Evolutionary conservation across 2,329 filamentous ascomycete species (phyloP).

Genomic region (Leptographium lundbergii): DNA sequence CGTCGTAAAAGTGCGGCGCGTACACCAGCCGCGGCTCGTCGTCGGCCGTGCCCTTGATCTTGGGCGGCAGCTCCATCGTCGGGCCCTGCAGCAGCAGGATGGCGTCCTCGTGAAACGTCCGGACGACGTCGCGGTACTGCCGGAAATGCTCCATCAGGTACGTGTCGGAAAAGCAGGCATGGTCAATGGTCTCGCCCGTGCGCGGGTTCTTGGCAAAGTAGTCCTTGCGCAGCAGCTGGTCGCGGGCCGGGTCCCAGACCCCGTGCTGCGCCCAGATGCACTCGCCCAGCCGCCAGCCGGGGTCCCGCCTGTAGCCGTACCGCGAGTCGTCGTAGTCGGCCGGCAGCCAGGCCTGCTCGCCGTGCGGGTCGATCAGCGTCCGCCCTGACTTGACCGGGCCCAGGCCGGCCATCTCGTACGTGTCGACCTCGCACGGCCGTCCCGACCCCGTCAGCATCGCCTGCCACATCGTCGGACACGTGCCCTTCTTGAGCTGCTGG

Average conservation of each 20-base stretch:
- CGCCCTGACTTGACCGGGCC: conserved; percentile 84
- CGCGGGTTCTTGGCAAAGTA: conserved; percentile 75
- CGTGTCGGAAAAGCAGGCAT: conserved; percentile 76
- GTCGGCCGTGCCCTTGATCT: conserved; percentile 74
- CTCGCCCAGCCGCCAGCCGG: conserved; percentile 83
- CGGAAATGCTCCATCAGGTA: conserved; percentile 86
- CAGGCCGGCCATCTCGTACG: conserved; percentile 86
- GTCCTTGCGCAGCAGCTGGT: conserved; percentile 67
- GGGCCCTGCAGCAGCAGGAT: conserved; percentile 88
- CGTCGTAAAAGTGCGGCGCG: conserved; percentile 92
- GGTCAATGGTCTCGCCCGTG: conserved; percentile 63
- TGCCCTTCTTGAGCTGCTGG: conserved; percentile 85
- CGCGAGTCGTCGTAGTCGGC: conserved; percentile 70
- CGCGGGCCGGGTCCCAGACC: conserved; percentile 75
- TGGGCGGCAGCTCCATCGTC: conserved; percentile 80
- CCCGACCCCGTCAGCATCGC: conserved; percentile 85
- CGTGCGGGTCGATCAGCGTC: conserved; percentile 75
- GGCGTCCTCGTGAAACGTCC: conserved; percentile 61
- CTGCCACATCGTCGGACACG: conserved; percentile 89
- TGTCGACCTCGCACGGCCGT: conserved; percentile 76
- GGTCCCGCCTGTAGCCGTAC: conserved; percentile 83
- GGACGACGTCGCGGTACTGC: conserved; percentile 60
- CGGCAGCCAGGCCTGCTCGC: conserved; percentile 73
- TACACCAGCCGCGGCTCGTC: conserved; percentile 88
- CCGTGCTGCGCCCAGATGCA: conserved; percentile 96